Evolutionary conservation across 2,329 filamentous ascomycete genomes (phyloP).

Genomic region (Huntiella bhutanensis): DNA sequence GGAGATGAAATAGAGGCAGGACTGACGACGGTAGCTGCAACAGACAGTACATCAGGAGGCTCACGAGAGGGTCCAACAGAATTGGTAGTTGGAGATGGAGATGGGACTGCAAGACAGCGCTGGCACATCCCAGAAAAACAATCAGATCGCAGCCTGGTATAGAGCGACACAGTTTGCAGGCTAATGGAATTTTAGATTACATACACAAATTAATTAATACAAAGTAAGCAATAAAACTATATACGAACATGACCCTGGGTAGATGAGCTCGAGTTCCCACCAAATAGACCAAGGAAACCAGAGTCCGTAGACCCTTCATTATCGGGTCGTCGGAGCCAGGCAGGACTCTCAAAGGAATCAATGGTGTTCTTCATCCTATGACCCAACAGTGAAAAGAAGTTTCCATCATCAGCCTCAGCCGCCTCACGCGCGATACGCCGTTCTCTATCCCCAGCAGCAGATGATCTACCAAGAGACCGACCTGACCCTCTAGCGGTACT

Average conservation of each 20-base stretch:
- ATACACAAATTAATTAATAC: too few relatives aligned
- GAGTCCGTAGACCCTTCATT: constrained; percentile 12
- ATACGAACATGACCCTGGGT: constrained; percentile 9
- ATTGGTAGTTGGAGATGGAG: too few relatives aligned
- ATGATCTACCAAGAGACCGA: constrained; percentile 15
- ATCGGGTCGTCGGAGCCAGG: constrained; percentile 32
- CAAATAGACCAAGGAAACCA: constrained; percentile 41
- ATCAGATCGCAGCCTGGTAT: too few relatives aligned
- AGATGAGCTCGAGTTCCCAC: constrained; percentile 17
- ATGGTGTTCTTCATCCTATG: constrained; percentile 84
- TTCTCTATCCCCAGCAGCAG: constrained; percentile 15
- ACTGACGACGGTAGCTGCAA: too few relatives aligned
- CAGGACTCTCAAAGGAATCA: constrained; percentile 61
- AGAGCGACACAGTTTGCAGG: too few relatives aligned
- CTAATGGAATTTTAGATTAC: too few relatives aligned
- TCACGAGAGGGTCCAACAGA: too few relatives aligned
- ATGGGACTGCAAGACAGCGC: too few relatives aligned
- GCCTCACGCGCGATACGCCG: constrained; percentile 19
- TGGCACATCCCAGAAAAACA: too few relatives aligned
- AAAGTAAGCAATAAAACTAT: not conserved
- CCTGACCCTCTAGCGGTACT: constrained; percentile 16
- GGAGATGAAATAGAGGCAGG: too few relatives aligned
- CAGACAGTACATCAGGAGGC: too few relatives aligned
- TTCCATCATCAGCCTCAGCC: constrained; percentile 52
- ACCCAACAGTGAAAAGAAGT: constrained; percentile 66